Conservation (phyloP, 495 filamentous ascomycete species). For the Collariella sp. region DNA sequence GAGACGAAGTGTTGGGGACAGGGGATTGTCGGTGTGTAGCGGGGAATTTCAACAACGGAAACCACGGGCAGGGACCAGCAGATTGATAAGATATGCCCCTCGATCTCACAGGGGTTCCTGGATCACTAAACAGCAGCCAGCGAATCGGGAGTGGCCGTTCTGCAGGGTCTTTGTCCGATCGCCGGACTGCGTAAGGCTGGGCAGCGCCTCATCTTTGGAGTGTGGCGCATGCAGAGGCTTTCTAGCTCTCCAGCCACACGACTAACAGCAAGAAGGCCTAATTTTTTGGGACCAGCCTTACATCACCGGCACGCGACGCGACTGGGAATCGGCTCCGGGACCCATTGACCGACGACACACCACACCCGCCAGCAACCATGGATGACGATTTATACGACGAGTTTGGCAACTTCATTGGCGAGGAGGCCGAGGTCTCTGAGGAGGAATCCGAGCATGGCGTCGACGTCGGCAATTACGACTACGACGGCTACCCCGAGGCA, state of each 20-base stretch:
- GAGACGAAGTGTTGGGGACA: conserved; percentile 8
- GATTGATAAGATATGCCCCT: conserved; percentile 11
- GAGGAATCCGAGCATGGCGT: conserved; percentile 71
- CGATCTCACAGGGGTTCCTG: not conserved
- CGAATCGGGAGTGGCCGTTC: not conserved
- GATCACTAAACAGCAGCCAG: not conserved
- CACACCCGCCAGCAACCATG: conserved; percentile 18
- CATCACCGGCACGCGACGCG: conserved; percentile 14
- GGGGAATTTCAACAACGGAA: conserved; percentile 3
- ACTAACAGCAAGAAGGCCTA: not conserved
- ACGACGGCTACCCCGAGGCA: conserved; percentile 64
- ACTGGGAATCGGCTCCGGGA: not conserved
- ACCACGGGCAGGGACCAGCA: not conserved
- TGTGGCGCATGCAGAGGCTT: not conserved
- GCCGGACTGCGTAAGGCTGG: not conserved
- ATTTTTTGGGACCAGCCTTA: conserved; percentile 16
- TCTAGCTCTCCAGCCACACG: not conserved
- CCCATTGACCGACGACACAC: not conserved
- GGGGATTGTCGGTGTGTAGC: conserved; percentile 12
- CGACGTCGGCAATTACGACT: conserved; percentile 66
- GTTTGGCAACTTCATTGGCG: conserved; percentile 49
- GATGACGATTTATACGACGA: conserved; percentile 34
- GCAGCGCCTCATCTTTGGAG: not conserved
- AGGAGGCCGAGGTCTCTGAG: conserved; percentile 74
- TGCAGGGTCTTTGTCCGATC: conserved; percentile 2